These are phyloP conservation scores for Tricholoma bakamatsutake DNA, from an alignment of 768 basidiomycete species.

Conservation along the genomic window DNA sequence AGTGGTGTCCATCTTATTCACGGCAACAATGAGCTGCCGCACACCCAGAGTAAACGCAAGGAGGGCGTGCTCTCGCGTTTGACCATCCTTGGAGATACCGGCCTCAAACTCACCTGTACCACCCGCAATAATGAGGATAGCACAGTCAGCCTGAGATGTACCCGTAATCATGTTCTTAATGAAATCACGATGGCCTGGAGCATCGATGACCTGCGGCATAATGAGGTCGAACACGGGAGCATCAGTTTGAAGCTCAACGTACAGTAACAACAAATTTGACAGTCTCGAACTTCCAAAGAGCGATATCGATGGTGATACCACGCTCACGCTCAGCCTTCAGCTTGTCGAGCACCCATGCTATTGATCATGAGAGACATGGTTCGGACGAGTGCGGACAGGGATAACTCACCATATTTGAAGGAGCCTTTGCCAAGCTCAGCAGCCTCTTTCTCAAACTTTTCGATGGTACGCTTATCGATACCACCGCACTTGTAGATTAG, in stretches of 20 bases:
- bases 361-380: conserved; percentile 22
- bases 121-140: conserved; percentile 98
- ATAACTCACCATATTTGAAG: conserved; percentile 85
- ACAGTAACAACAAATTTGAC: conserved; percentile 93
- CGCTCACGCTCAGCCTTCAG: conserved; percentile 99
- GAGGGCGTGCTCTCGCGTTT: conserved; percentile 99
- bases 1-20: conserved; percentile 99
- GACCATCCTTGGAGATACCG: conserved; percentile 99
- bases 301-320: conserved; percentile 99
- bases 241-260: conserved; percentile 26
- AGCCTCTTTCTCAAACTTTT: conserved; percentile 99
- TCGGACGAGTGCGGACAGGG: conserved; percentile 9
- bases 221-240: conserved; percentile 3
- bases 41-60: conserved; percentile 99
- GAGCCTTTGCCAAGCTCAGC: conserved; percentile 99
- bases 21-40: conserved; percentile 98
- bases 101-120: conserved; percentile 99
- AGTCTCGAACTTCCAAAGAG: conserved; percentile 99
- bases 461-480: conserved; percentile 99
- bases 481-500: conserved; percentile 99
- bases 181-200: conserved; percentile 99
- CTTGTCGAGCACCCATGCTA: conserved; percentile 99
- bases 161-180: conserved; percentile 99
- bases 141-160: conserved; percentile 99
- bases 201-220: conserved; percentile 83